These are phyloP conservation scores for Fusarium caatingaense DNA, from an alignment of 2,329 filamentous ascomycete species.

Conservation along the genomic window DNA sequence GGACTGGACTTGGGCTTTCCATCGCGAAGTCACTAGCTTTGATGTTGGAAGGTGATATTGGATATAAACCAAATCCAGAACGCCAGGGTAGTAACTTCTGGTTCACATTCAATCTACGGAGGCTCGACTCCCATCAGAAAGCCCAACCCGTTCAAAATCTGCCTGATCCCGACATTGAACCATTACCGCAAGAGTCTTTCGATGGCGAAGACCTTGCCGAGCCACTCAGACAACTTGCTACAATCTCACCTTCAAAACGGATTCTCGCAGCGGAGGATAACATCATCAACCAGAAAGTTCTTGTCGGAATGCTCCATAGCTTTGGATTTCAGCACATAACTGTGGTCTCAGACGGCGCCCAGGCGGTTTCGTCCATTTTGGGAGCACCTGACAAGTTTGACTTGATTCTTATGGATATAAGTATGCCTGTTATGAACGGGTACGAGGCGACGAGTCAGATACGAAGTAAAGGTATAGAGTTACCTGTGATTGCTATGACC, in stretches of 20 bases:
- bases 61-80: not conserved
- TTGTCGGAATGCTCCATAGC: constrained; percentile 8
- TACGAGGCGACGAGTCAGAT: constrained; percentile 7
- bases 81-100: constrained; percentile 5
- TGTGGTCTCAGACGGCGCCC: constrained; percentile 3
- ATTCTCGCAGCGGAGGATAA: constrained; percentile 1
- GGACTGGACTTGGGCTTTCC: constrained; percentile 9
- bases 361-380: not conserved
- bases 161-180: fast-evolving
- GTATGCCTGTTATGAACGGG: constrained; percentile 8
- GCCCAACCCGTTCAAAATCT: fast-evolving
- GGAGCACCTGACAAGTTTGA: not conserved
- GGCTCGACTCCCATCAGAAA: not conserved
- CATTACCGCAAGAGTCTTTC: not conserved
- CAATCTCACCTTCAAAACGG: not conserved
- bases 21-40: constrained; percentile 2
- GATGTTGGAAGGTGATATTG: not conserved
- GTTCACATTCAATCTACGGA: not conserved
- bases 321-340: constrained; percentile 9
- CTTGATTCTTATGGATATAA: constrained; percentile 13
- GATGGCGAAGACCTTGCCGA: not conserved
- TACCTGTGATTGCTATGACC: constrained; percentile 12
- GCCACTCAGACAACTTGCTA: not conserved
- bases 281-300: constrained; percentile 9
- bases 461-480: not conserved